Percentiles rank a stretch among this genome's conserved stretches.
phyloP scores from a whole-genome alignment of 1,284 basidiomycete species.

The Cerrena zonata region DNA sequence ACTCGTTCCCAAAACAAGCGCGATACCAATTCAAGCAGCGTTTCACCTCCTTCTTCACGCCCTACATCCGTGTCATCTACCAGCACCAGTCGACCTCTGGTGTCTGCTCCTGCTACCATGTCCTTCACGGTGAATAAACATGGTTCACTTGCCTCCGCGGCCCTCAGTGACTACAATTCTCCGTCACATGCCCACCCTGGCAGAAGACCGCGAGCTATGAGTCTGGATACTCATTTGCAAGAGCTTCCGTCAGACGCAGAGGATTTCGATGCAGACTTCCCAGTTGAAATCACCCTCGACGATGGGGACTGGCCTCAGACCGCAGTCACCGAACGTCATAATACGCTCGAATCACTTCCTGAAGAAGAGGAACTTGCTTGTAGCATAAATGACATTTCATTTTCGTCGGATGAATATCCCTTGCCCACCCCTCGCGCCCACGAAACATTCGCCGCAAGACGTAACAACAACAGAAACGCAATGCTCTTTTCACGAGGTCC shows the following conservation, averaged over 20 bases:
- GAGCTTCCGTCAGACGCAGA: not conserved
- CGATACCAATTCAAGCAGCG: too few relatives aligned
- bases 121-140: not conserved
- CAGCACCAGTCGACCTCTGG: not conserved
- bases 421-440: conserved; percentile 12
- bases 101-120: not conserved
- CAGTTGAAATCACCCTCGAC: not conserved
- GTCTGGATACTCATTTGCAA: not conserved
- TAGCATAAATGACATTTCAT: conserved; percentile 4
- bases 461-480: conserved; percentile 12
- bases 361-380: conserved; percentile 13
- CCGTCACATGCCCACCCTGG: not conserved
- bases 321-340: not conserved
- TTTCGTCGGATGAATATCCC: conserved; percentile 2
- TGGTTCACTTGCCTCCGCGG: not conserved
- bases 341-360: conserved; percentile 10
- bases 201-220: not conserved
- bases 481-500: conserved; percentile 13
- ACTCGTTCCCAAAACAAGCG: too few relatives aligned
- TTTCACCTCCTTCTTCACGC: too few relatives aligned
- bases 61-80: too few relatives aligned
- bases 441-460: conserved; percentile 15
- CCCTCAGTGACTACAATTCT: not conserved
- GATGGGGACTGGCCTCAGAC: not conserved
- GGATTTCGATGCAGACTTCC: not conserved